phyloP scores from a whole-genome alignment of 495 filamentous ascomycete genomes.

The Lasiosphaeris hirsuta region DNA sequence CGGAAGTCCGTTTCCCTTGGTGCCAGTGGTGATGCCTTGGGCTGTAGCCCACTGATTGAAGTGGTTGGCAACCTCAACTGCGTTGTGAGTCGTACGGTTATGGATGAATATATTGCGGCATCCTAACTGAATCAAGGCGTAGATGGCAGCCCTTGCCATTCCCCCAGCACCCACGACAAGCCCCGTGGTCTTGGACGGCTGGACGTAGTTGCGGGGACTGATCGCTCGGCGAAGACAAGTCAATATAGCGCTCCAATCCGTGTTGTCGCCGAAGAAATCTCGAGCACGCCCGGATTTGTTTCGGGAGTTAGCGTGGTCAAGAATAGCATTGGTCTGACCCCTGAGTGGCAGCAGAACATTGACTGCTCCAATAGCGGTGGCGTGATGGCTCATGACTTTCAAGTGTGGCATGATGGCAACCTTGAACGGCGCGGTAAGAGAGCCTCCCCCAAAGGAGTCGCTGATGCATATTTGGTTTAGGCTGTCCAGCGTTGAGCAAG shows the following conservation, averaged over 20 bases:
- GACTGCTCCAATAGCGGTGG: conserved; percentile 74
- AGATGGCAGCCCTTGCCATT: conserved; percentile 77
- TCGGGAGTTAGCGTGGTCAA: conserved; percentile 62
- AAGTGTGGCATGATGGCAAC: conserved; percentile 66
- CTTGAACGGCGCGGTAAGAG: conserved; percentile 73
- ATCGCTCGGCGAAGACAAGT: conserved; percentile 69
- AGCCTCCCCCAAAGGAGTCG: conserved; percentile 68
- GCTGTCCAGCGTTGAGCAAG: conserved; percentile 60
- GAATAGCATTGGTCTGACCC: conserved; percentile 54
- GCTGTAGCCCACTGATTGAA: conserved; percentile 55
- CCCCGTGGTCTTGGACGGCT: conserved; percentile 60
- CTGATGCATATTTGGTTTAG: conserved; percentile 61
- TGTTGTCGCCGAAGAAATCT: conserved; percentile 80
- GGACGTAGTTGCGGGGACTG: conserved; percentile 74
- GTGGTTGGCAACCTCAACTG: conserved; percentile 64
- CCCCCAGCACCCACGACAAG: conserved; percentile 78
- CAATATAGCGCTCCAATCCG: conserved; percentile 74
- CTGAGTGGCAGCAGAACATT: conserved; percentile 79
- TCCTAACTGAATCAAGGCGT: conserved; percentile 73
- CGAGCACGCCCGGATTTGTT: conserved; percentile 62
- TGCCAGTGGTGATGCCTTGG: conserved; percentile 22
- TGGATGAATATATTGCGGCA: conserved; percentile 77
- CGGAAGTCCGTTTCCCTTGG: neutral
- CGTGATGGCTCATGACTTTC: conserved; percentile 68
- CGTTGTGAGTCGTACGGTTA: conserved; percentile 63